Percentiles rank a stretch among this genome's conserved stretches.
phyloP scores from a whole-genome alignment of 2,329 filamentous ascomycete genomes.

The Boeremia lycopersici region DNA sequence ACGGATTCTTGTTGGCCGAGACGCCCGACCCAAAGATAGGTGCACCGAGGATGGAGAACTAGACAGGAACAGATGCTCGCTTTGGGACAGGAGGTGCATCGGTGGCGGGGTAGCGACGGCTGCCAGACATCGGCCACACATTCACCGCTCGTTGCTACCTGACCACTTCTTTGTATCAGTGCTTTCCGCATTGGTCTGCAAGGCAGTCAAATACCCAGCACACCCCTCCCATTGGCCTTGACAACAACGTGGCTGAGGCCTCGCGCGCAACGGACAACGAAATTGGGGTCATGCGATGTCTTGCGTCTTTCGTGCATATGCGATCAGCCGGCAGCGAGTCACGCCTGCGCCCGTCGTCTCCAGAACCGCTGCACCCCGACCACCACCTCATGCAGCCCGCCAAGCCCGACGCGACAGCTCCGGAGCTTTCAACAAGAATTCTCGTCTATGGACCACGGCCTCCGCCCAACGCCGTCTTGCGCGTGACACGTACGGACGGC shows the following conservation, averaged over 20 bases:
- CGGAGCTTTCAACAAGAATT: neutral
- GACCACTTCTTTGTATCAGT: slow-evolving; percentile 1
- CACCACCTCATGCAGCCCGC: neutral
- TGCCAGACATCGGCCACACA: slow-evolving; percentile 6
- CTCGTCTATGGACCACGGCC: neutral
- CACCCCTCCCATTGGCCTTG: slow-evolving; percentile 4
- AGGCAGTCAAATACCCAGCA: slow-evolving; percentile 3
- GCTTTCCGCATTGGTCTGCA: slow-evolving; percentile 3
- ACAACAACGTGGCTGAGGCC: slow-evolving; percentile 5
- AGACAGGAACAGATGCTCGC: slow-evolving; percentile 12
- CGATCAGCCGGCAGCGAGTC: slow-evolving; percentile 6
- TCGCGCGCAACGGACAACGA: slow-evolving; percentile 8
- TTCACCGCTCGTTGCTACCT: slow-evolving; percentile 14
- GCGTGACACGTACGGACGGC: neutral
- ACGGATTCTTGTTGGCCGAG: slow-evolving; percentile 15
- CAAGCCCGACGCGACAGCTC: slow-evolving; percentile 1
- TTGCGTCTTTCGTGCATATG: slow-evolving; percentile 14
- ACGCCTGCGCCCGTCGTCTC: neutral
- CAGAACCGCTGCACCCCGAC: slow-evolving; percentile 4
- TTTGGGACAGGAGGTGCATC: slow-evolving; percentile 6
- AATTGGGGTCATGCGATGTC: slow-evolving; percentile 17
- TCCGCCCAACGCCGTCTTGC: slow-evolving; percentile 3
- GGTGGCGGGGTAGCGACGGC: slow-evolving; percentile 14
- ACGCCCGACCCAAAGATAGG: neutral
- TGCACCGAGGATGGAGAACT: neutral